Evolutionary conservation across 257 asterid genomes (phyloP).

Genomic region (Solanum boliviense): DNA sequence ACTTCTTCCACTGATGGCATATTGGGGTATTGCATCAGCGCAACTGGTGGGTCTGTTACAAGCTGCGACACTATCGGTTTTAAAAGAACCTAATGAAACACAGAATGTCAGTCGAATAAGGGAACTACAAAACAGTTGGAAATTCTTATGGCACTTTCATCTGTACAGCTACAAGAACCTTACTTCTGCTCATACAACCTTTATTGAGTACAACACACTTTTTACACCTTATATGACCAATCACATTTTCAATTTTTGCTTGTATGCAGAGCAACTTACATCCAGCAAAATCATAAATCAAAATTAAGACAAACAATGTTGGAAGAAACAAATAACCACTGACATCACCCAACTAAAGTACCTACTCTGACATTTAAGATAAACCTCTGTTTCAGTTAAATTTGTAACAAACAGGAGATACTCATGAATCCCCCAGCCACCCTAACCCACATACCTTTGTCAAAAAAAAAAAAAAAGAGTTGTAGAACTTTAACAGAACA

Average conservation of each 20-base stretch:
- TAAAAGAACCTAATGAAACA: constrained; percentile 55
- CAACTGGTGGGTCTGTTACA: constrained; percentile 52
- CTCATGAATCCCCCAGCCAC: background rate
- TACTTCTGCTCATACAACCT: background rate
- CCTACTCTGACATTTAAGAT: background rate
- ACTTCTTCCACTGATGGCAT: constrained; percentile 64
- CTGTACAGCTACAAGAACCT: background rate
- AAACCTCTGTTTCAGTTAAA: background rate
- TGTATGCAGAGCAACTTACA: background rate
- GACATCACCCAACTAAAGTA: background rate
- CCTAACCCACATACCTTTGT: background rate
- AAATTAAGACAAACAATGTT: background rate
- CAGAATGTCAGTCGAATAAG: background rate
- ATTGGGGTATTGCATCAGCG: constrained; percentile 30
- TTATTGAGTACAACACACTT: background rate
- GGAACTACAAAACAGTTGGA: background rate
- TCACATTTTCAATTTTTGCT: background rate
- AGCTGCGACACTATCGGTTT: constrained; percentile 84
- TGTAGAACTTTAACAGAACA: background rate
- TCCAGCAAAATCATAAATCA: background rate
- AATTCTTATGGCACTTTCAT: background rate
- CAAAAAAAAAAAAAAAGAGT: too few relatives aligned
- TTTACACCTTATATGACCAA: background rate
- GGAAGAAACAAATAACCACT: background rate
- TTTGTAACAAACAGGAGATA: background rate